Evolutionary conservation across 805 yeast genomes (phyloP), one percentile per base, ranked within the genome.

Genomic region (Candida ovalis): DNA sequence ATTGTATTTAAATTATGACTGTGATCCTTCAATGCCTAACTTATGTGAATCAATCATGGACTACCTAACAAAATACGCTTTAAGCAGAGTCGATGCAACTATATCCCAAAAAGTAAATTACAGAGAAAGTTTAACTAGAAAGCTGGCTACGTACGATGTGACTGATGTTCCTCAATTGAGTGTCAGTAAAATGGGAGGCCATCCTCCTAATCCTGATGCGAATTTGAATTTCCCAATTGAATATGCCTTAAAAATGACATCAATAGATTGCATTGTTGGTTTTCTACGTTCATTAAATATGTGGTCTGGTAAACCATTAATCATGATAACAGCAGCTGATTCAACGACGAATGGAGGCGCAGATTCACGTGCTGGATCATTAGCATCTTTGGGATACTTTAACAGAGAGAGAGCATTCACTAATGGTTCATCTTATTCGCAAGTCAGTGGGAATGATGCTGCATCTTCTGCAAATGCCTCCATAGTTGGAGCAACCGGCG

Each of bases 1-100:
- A 69, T 81, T 94, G 50, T 94, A 92, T 63, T 76, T 94, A 60
- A 94, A 94, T 67, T 95, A 94, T 66, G 99, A 94, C 67, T 94
- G 99, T 72, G 96, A 90, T 63, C 72, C 81, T 28, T 69, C 78
- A 2, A 78, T 84, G 75, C 86, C 94, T 35, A 94, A 94, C 64
- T 74, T 91, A 43, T 88, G 91, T 67, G 99, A 94, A 67, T 75
- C 81, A 44, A 73, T 90, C 39, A 80, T 90, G 45, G 91, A 89
- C 55, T 84, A 86, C 56, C 73, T 94, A 54, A 86, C 89, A 60
- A 84, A 72, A 63, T 74, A 76, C 50, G 84, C 97, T 0, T 70
- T 88, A 33, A 74, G 84, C 0, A 76, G 89, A 49, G 84, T 86
- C 4, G 89, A 82, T 6, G 82, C 86, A 18, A 79, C 96, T 0